phyloP scores from a whole-genome alignment of 1,284 basidiomycete genomes.

The Ustilago crameri region DNA sequence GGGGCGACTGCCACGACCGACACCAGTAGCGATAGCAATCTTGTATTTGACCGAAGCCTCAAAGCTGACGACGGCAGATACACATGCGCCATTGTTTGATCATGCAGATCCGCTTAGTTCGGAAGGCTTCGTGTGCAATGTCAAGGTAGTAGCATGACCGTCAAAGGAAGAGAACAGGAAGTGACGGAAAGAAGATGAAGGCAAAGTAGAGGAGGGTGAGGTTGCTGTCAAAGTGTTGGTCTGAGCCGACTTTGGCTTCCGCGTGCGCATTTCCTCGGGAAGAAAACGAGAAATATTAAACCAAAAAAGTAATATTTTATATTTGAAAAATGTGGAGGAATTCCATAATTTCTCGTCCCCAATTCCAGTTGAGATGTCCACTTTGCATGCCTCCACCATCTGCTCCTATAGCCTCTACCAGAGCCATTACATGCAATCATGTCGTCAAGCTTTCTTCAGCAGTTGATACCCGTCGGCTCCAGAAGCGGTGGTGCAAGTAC shows the following conservation, averaged over 20 bases:
- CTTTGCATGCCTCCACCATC: not conserved
- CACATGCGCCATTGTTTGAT: too few relatives aligned
- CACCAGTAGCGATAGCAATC: not conserved
- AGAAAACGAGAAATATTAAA: not conserved
- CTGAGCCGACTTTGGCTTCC: not conserved
- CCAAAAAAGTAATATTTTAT: not conserved
- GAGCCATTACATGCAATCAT: not conserved
- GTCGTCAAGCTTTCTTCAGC: conserved; percentile 2
- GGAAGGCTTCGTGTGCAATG: too few relatives aligned
- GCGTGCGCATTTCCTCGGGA: not conserved
- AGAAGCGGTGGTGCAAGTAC: conserved; percentile 20
- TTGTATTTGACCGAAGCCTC: too few relatives aligned
- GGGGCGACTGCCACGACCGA: not conserved
- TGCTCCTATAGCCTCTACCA: too few relatives aligned
- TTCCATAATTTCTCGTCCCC: conserved; percentile 5
- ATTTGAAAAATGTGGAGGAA: conserved; percentile 18
- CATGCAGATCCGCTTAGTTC: too few relatives aligned
- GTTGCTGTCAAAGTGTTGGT: conserved; percentile 5
- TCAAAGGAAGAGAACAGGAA: too few relatives aligned
- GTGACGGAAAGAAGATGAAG: not conserved
- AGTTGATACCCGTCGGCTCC: conserved; percentile 18
- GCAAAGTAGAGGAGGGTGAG: not conserved
- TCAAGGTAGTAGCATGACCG: too few relatives aligned
- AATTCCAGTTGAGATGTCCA: not conserved
- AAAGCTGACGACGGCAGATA: too few relatives aligned